Evolutionary conservation across 768 basidiomycete genomes (phyloP).

Genomic region (Suillus hirtellus): DNA sequence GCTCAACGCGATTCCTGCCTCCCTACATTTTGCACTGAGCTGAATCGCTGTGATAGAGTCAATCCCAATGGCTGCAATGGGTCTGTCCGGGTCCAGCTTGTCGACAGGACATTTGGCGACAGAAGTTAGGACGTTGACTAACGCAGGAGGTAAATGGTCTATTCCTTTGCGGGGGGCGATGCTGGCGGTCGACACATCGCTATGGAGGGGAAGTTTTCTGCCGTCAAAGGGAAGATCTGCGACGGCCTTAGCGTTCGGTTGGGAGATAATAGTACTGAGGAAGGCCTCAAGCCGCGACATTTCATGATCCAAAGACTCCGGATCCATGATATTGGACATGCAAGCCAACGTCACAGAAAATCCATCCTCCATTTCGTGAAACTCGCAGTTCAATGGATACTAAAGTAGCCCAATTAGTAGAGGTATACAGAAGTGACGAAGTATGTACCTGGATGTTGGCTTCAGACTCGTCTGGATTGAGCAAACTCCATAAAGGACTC

Average conservation of each 20-base stretch:
- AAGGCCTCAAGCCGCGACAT: slow-evolving; percentile 22
- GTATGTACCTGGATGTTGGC: slow-evolving; percentile 33
- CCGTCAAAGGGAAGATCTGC: not conserved
- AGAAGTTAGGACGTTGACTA: slow-evolving; percentile 16
- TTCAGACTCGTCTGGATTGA: slow-evolving; percentile 17
- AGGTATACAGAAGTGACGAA: not conserved
- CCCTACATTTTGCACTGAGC: slow-evolving; percentile 40
- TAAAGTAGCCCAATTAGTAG: slow-evolving; percentile 17
- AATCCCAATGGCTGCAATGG: slow-evolving; percentile 43
- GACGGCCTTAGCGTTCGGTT: slow-evolving; percentile 19
- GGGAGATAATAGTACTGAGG: slow-evolving; percentile 22
- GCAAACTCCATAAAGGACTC: slow-evolving; percentile 25
- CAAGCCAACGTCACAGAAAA: slow-evolving; percentile 40
- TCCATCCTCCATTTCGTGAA: slow-evolving; percentile 32
- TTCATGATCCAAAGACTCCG: slow-evolving; percentile 19
- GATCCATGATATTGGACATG: slow-evolving; percentile 29
- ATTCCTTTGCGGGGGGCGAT: not conserved
- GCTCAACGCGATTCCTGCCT: slow-evolving; percentile 33
- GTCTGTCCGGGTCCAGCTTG: slow-evolving; percentile 34
- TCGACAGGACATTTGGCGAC: slow-evolving; percentile 30
- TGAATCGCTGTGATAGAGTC: slow-evolving; percentile 54
- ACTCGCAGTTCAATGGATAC: slow-evolving; percentile 48
- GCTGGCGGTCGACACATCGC: not conserved
- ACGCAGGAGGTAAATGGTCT: slow-evolving; percentile 13
- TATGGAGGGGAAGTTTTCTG: not conserved